phyloP scores from a whole-genome alignment of 345 rosid species.

The Murraya koenigii region DNA sequence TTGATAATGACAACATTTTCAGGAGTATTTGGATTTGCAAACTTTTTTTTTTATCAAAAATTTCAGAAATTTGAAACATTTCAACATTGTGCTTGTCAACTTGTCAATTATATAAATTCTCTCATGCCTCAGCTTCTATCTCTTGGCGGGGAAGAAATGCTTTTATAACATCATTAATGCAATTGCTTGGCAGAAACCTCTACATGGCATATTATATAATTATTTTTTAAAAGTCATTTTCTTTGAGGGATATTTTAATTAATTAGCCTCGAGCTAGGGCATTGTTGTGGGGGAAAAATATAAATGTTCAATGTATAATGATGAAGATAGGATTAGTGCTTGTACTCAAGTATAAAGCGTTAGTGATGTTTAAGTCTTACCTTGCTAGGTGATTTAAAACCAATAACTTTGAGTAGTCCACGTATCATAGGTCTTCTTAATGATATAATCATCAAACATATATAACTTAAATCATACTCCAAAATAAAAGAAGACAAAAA shows the following conservation, averaged over 20 bases:
- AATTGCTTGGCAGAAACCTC: not conserved
- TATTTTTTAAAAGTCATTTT: no score
- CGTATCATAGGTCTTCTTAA: not conserved
- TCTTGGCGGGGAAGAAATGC: constrained; percentile 28
- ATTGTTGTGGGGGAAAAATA: not conserved
- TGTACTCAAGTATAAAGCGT: constrained; percentile 5
- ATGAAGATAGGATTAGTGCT: constrained; percentile 14
- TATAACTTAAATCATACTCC: constrained; percentile 14
- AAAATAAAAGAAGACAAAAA: not conserved
- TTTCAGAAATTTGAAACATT: constrained; percentile 8
- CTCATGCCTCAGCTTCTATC: not conserved
- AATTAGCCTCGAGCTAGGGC: not conserved
- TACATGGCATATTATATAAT: not conserved
- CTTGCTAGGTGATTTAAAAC: constrained; percentile 3
- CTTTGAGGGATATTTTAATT: not conserved
- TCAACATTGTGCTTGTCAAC: constrained; percentile 3
- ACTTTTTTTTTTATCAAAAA: not conserved
- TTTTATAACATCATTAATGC: not conserved
- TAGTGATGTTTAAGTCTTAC: constrained; percentile 9
- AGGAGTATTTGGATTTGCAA: constrained; percentile 10
- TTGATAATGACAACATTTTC: constrained; percentile 16
- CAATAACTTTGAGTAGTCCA: not conserved
- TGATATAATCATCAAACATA: constrained; percentile 2
- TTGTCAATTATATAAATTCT: constrained; percentile 8
- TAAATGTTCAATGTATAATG: constrained; percentile 8